Base-by-base conservation (phyloP, 2,329 filamentous ascomycete species). In the Aspergillus sp. region DNA sequence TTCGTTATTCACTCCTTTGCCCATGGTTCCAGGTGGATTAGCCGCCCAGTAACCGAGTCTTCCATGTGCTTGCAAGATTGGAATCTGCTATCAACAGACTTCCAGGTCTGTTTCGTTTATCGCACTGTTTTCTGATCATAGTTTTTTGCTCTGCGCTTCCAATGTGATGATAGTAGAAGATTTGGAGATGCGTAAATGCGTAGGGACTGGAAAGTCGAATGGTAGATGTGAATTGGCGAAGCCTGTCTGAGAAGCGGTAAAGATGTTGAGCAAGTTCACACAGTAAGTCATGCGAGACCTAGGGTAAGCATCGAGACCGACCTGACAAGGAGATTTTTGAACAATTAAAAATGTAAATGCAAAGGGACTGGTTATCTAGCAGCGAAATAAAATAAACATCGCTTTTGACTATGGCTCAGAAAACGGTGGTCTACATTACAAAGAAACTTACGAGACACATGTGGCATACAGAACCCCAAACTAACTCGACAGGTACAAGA, bases 21-120 rank as follows among this genome's bases (percentile, higher is more conserved):
- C 51, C 51, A 55, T 47, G 56, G 56, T 44, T 58, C 11, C 24
- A 45, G 43, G n/a, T 46, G 46, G 46, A 58, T 58, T 58, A 55
- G 51, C 56, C 56, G 51, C 56, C 46, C 31, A 46, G 56, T 47
- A 53, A 37, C 50, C 45, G 45, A 54, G 45, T 41, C 24, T 46
- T 21, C 44, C 41, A 31, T 41, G 27, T 39, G 37, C 33, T 45
- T 50, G 4, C 21, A 19, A 47, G 40, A 5, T 46, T 15, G 21
- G n/a, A 47, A n/a, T 9, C 7, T 39, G 31, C 37, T 46, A 43
- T 44, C 27, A 35, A 57, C 21, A 52, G 43, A 15, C 23, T 17
- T 48, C 33, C 27, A 44, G 12, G 19, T 8, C 35, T 27, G 4
- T 17, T 31, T 40, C 12, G 15, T 14, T 27, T 37, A 19, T 31